A percentile compares a stretch with the other conserved stretches of the same genome.
phyloP scores from a whole-genome alignment of 1,139 yeast genomes.

The Taphrina flavorubra region DNA sequence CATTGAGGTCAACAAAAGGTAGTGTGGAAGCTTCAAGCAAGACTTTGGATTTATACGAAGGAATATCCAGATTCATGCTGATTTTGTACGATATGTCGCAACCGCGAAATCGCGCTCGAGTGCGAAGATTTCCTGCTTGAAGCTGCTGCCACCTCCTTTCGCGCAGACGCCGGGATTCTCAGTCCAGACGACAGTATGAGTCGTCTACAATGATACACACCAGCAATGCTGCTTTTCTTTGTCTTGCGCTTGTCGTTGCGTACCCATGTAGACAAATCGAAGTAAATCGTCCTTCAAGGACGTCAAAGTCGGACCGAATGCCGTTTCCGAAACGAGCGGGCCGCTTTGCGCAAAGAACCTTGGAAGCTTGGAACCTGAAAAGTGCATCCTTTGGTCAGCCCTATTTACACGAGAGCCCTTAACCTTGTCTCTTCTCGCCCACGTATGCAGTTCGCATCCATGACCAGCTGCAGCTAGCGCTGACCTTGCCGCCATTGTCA shows the following conservation, averaged over 20 bases:
- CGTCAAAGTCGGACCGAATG: slow-evolving; percentile 3
- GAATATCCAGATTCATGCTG: slow-evolving; percentile 24
- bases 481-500: too few species aligned
- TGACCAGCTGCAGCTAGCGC: too few species aligned
- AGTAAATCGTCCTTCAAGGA: background rate
- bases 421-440: background rate
- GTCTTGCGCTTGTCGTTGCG: background rate
- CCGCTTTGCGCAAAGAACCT: background rate
- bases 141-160: background rate
- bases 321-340: slow-evolving; percentile 8
- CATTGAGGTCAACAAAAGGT: slow-evolving; percentile 20
- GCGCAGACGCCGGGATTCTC: background rate
- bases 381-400: background rate
- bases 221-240: background rate
- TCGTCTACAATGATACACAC: background rate
- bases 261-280: too few species aligned
- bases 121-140: background rate
- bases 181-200: background rate
- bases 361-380: background rate
- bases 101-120: slow-evolving; percentile 3
- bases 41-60: slow-evolving; percentile 24
- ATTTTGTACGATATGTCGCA: background rate
- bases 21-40: slow-evolving; percentile 23
- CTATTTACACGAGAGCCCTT: background rate
- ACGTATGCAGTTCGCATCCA: too few species aligned